Percentiles rank a stretch among this genome's conserved stretches.
Evolutionary conservation across 2,329 filamentous ascomycete species (phyloP).

Genomic region (Penicillium sp.): DNA sequence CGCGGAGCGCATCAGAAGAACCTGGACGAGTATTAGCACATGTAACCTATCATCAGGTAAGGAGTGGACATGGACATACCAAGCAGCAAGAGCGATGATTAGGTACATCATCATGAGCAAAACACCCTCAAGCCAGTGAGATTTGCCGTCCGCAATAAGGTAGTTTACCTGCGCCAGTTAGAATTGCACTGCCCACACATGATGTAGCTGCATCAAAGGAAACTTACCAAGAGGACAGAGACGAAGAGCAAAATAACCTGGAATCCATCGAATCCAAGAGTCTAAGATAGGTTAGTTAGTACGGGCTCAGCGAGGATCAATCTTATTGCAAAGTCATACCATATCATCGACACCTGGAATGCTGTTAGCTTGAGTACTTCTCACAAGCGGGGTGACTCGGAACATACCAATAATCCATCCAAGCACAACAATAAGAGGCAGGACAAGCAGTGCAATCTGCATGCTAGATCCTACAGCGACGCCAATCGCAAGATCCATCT

Average conservation of each 20-base stretch:
- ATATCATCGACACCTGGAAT: conserved; percentile 57
- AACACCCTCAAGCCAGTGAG: conserved; percentile 64
- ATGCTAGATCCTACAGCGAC: conserved; percentile 69
- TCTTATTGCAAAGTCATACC: conserved; percentile 46
- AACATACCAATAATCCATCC: conserved; percentile 60
- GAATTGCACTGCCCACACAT: neutral
- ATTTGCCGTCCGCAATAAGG: conserved; percentile 64
- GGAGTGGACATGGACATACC: conserved; percentile 41
- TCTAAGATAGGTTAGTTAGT: conserved; percentile 41
- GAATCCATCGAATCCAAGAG: conserved; percentile 83
- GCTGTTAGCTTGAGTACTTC: neutral
- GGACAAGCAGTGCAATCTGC: conserved; percentile 67
- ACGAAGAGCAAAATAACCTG: conserved; percentile 73
- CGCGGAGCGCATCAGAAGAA: neutral
- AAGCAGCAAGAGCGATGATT: conserved; percentile 65
- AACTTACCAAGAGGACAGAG: conserved; percentile 49
- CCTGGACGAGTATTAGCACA: neutral
- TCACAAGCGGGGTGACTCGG: too few species aligned
- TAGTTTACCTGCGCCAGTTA: conserved; percentile 59
- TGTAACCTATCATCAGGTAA: neutral
- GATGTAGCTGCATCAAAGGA: neutral
- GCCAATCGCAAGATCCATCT: conserved; percentile 70
- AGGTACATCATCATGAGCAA: conserved; percentile 64
- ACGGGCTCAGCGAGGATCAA: neutral
- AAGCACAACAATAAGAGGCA: conserved; percentile 64